A percentile compares a stretch with the other conserved stretches of the same genome.
Evolutionary conservation across 805 yeast genomes (phyloP).

Genomic region (Blastobotrys mokoenaii): DNA sequence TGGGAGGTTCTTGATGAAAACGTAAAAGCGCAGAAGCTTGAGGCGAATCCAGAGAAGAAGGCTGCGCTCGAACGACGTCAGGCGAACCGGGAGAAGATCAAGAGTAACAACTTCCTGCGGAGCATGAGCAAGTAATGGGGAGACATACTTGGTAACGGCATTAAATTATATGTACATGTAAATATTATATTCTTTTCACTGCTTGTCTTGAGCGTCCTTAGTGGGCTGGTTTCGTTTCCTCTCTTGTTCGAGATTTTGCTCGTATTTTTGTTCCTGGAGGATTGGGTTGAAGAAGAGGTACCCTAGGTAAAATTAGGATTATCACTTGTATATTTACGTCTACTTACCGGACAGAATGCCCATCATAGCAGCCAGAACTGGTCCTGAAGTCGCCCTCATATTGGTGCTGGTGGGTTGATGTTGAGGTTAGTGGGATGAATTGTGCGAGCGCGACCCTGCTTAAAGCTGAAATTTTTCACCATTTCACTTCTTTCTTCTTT

Average conservation of each 20-base stretch:
- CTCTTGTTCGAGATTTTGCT: neutral
- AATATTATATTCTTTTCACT: neutral
- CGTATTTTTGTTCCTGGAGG: conserved; percentile 1
- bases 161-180: neutral
- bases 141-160: too few relatives aligned
- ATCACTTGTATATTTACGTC: too few relatives aligned
- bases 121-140: conserved; percentile 33
- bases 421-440: neutral
- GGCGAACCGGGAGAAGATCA: conserved; percentile 60
- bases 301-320: conserved; percentile 1
- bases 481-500: neutral
- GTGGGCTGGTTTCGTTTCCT: neutral
- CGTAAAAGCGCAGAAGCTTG: conserved; percentile 48
- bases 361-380: conserved; percentile 3
- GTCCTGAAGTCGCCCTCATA: conserved; percentile 2
- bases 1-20: conserved; percentile 75
- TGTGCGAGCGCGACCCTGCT: neutral
- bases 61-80: conserved; percentile 66
- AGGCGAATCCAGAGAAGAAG: conserved; percentile 51
- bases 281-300: conserved; percentile 6
- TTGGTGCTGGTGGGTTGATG: neutral
- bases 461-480: neutral
- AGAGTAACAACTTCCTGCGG: conserved; percentile 68
- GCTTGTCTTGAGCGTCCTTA: neutral
- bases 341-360: conserved; percentile 3